Conservation (phyloP, 2,329 filamentous ascomycete species). For the Fusarium sp. region DNA sequence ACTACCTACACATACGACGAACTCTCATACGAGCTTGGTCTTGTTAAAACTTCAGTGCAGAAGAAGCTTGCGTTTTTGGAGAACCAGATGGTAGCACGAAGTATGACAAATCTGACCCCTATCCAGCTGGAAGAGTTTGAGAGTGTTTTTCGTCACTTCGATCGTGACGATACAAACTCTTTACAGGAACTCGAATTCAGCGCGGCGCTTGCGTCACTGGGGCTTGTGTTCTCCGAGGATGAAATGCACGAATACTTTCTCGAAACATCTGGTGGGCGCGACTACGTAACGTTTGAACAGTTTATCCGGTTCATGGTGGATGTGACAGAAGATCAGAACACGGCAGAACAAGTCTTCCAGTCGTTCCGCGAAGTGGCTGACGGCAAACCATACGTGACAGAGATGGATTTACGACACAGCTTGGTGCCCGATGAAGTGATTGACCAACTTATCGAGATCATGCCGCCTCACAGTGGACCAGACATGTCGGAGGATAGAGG, state of each 20-base stretch:
- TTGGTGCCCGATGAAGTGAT: conserved; percentile 97
- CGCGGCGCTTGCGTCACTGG: conserved; percentile 91
- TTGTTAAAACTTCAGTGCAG: conserved; percentile 90
- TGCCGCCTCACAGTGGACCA: conserved; percentile 84
- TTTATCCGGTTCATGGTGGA: conserved; percentile 99
- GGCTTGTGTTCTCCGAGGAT: conserved; percentile 93
- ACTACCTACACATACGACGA: conserved; percentile 99
- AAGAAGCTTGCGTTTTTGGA: conserved; percentile 98
- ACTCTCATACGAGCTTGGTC: conserved; percentile 87
- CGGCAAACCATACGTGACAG: conserved; percentile 98
- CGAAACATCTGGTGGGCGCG: conserved; percentile 80
- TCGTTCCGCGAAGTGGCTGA: conserved; percentile 97
- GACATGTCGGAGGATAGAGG: conserved; percentile 87
- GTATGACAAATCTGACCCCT: conserved; percentile 98
- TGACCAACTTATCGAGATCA: conserved; percentile 85
- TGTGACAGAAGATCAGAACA: conserved; percentile 98
- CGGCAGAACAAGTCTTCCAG: conserved; percentile 97
- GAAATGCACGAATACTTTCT: conserved; percentile 98
- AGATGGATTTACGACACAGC: conserved; percentile 93
- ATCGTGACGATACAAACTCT: conserved; percentile 89
- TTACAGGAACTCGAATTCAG: conserved; percentile 95
- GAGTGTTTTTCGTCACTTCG: conserved; percentile 97
- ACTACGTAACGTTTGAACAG: conserved; percentile 93
- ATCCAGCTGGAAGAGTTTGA: conserved; percentile 99
- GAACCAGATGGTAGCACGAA: conserved; percentile 97